These are phyloP conservation scores for Colletotrichum incanum DNA, from an alignment of 2,329 filamentous ascomycete genomes.

Conservation along the genomic window DNA sequence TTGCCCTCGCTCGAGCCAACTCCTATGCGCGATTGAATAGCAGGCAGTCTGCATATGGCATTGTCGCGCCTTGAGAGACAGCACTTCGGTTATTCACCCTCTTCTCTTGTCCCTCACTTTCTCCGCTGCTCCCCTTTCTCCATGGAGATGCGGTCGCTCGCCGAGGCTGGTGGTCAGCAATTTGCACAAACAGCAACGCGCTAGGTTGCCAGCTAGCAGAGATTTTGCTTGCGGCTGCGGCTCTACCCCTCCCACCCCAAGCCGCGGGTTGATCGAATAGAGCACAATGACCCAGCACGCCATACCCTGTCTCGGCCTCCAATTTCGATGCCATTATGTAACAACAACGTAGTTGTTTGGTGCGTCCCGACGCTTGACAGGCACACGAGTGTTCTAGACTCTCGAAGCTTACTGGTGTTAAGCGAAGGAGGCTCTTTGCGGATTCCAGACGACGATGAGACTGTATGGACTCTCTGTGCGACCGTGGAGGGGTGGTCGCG, in stretches of 20 bases:
- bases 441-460: neutral
- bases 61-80: neutral
- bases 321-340: slow-evolving; percentile 21
- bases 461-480: neutral
- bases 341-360: slow-evolving; percentile 1
- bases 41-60: neutral
- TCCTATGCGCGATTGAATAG: neutral
- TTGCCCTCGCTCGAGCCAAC: neutral
- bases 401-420: neutral
- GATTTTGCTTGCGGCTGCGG: neutral
- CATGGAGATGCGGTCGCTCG: slow-evolving; percentile 18
- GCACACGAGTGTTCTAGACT: neutral
- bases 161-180: neutral
- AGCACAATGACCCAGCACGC: neutral
- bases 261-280: neutral
- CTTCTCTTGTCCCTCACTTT: slow-evolving; percentile 1
- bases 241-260: neutral
- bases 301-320: slow-evolving; percentile 3
- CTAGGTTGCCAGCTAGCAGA: neutral
- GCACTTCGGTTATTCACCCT: neutral
- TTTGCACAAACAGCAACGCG: neutral
- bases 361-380: neutral
- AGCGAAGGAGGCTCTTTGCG: slow-evolving; percentile 15
- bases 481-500: neutral
- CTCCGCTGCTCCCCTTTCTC: slow-evolving; percentile 21